Evolutionary conservation across 2,329 filamentous ascomycete species (phyloP).

Genomic region (Cyphellophora attinorum): DNA sequence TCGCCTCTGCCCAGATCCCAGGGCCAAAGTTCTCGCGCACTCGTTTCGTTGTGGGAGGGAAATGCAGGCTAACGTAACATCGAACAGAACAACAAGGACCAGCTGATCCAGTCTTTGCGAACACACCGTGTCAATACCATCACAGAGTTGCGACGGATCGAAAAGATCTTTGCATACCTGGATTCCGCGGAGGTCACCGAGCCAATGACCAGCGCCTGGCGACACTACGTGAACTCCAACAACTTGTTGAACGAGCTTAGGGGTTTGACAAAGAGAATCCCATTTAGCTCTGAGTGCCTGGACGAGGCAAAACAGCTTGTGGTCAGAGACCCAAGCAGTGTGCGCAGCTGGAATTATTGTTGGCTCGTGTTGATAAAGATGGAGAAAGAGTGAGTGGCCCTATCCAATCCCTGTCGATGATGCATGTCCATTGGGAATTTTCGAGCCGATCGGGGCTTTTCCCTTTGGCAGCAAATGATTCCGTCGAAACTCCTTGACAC

Average conservation of each 20-base stretch:
- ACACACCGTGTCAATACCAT: slow-evolving; percentile 65
- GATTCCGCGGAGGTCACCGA: slow-evolving; percentile 50
- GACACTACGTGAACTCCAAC: slow-evolving; percentile 61
- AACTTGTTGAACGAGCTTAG: slow-evolving; percentile 62
- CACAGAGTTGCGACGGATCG: slow-evolving; percentile 61
- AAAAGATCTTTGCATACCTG: slow-evolving; percentile 52
- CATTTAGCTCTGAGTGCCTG: slow-evolving; percentile 56
- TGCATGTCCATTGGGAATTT: background rate
- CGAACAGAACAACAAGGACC: slow-evolving; percentile 38
- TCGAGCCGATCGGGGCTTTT: background rate
- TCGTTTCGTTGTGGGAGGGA: too few species aligned
- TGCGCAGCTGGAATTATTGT: slow-evolving; percentile 66
- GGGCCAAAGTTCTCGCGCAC: too few species aligned
- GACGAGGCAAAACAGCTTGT: slow-evolving; percentile 58
- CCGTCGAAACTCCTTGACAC: too few species aligned
- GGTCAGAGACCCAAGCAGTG: slow-evolving; percentile 53
- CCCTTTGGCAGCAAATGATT: too few species aligned
- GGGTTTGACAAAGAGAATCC: slow-evolving; percentile 56
- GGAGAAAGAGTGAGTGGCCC: slow-evolving; percentile 49
- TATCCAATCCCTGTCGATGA: slow-evolving; percentile 1
- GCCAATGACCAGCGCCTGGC: slow-evolving; percentile 63
- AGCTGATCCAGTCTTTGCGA: slow-evolving; percentile 54
- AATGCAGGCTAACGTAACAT: too few species aligned
- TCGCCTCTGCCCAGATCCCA: too few species aligned
- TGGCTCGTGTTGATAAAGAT: slow-evolving; percentile 64